Percentiles rank a stretch among this genome's conserved stretches.
Conservation (phyloP, 805 yeast genomes). For the Myxozyma udenii region DNA sequence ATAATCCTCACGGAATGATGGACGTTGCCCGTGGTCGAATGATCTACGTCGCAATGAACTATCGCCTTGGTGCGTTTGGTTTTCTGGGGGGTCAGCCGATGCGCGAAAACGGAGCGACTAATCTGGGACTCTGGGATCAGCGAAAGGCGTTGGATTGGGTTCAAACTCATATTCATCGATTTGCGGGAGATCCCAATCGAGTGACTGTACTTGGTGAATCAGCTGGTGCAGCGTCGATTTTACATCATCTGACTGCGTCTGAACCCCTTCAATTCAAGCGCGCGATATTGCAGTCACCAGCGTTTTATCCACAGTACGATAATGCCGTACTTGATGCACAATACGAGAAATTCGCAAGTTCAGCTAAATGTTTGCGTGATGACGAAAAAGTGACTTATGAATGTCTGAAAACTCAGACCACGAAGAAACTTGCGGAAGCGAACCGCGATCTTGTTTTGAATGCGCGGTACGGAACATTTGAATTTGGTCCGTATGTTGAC, state of each 20-base stretch:
- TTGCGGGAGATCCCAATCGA: conserved; percentile 41
- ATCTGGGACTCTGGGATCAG: conserved; percentile 42
- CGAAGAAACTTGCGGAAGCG: conserved; percentile 7
- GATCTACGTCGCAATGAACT: conserved; percentile 28
- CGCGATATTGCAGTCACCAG: conserved; percentile 27
- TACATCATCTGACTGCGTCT: conserved; percentile 35
- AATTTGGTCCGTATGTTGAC: conserved; percentile 29
- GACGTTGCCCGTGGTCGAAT: conserved; percentile 15
- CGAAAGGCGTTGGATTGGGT: conserved; percentile 41
- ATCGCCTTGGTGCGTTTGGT: conserved; percentile 39
- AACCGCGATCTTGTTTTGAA: conserved; percentile 10
- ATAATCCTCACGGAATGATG: conserved; percentile 23
- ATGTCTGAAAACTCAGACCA: conserved; percentile 15
- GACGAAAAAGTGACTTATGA: conserved; percentile 8
- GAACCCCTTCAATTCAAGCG: conserved; percentile 26
- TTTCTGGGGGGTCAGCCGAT: conserved; percentile 36
- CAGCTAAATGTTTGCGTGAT: conserved; percentile 13
- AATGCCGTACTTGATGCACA: conserved; percentile 8
- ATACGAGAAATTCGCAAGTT: conserved; percentile 8
- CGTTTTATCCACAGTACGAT: conserved; percentile 27
- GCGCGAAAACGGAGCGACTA: conserved; percentile 34
- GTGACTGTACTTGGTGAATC: conserved; percentile 43
- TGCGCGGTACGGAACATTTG: conserved; percentile 20
- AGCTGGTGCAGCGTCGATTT: conserved; percentile 42
- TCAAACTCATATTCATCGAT: conserved; percentile 36